Conservation (phyloP, 2,329 filamentous ascomycete species). For the Exophiala oligosperma region DNA sequence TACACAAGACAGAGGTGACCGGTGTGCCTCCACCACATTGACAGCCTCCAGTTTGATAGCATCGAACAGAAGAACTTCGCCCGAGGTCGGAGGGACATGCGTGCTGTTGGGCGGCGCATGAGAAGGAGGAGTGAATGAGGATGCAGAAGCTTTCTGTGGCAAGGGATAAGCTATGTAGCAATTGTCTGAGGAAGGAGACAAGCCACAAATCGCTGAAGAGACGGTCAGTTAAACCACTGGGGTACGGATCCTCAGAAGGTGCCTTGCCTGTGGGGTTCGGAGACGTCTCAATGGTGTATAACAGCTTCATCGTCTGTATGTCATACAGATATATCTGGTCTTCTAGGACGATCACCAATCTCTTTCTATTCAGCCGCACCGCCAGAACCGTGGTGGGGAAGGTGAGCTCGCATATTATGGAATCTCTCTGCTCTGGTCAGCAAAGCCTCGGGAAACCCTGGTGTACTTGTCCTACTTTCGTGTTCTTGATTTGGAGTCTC, state of each 20-base stretch:
- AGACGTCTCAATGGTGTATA: constrained; percentile 90
- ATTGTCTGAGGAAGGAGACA: constrained; percentile 92
- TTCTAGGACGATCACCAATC: constrained; percentile 88
- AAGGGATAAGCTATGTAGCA: constrained; percentile 95
- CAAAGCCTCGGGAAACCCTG: not conserved
- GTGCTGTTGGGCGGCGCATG: constrained; percentile 81
- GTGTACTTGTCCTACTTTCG: constrained; percentile 64
- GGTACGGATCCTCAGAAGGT: not conserved
- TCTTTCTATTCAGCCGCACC: constrained; percentile 90
- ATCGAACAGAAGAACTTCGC: constrained; percentile 92
- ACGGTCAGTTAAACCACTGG: not conserved
- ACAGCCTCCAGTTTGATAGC: constrained; percentile 85
- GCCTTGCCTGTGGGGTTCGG: constrained; percentile 74
- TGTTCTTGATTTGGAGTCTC: constrained; percentile 94
- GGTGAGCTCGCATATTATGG: constrained; percentile 96
- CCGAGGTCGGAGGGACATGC: constrained; percentile 80
- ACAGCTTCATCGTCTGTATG: constrained; percentile 95
- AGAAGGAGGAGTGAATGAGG: constrained; percentile 61
- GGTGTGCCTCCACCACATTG: constrained; percentile 93
- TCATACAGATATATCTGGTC: constrained; percentile 98
- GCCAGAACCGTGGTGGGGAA: constrained; percentile 96
- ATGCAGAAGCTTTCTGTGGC: constrained; percentile 61
- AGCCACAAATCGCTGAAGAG: constrained; percentile 73
- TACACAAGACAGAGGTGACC: constrained; percentile 85
- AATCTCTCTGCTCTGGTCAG: constrained; percentile 56